These are phyloP conservation scores for Geosmithia morbida DNA, from an alignment of 2,329 filamentous ascomycete species.

Conservation along the genomic window DNA sequence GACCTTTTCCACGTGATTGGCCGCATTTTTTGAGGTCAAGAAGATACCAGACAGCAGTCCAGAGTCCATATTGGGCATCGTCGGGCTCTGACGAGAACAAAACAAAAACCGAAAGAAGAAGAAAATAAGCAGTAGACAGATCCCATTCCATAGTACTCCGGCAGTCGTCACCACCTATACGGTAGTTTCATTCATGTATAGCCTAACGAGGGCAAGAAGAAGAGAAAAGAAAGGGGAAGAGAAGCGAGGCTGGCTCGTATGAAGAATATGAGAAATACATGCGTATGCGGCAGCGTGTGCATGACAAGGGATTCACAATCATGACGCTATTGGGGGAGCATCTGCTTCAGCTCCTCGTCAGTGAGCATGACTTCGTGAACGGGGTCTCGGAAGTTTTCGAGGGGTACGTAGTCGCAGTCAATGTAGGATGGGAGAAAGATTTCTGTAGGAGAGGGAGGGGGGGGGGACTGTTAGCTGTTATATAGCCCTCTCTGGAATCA, in stretches of 20 bases:
- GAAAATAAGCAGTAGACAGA: not conserved
- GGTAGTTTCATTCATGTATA: no score
- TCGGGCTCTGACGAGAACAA: not conserved
- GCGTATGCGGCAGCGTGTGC: no score
- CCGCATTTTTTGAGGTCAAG: not conserved
- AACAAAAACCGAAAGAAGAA: not conserved
- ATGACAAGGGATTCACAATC: no score
- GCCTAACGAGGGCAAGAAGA: not conserved
- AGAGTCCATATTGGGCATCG: not conserved
- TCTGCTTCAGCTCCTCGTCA: constrained; percentile 58
- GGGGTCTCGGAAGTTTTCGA: constrained; percentile 63
- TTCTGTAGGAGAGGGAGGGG: constrained; percentile 29
- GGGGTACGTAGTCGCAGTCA: constrained; percentile 58
- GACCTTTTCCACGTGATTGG: no score
- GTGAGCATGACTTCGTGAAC: constrained; percentile 66
- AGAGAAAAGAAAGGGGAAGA: not conserved
- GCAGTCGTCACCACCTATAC: no score
- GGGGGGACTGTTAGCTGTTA: no score
- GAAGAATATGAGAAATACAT: no score
- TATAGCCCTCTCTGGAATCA: no score
- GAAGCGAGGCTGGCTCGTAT: not conserved
- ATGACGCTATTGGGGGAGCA: constrained; percentile 53
- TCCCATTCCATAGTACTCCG: not conserved
- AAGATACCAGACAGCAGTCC: no score
- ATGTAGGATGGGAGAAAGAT: constrained; percentile 71